A percentile compares a stretch with the other conserved stretches of the same genome.
phyloP scores from a whole-genome alignment of 2,329 filamentous ascomycete genomes.

The Colletotrichum abscissum region DNA sequence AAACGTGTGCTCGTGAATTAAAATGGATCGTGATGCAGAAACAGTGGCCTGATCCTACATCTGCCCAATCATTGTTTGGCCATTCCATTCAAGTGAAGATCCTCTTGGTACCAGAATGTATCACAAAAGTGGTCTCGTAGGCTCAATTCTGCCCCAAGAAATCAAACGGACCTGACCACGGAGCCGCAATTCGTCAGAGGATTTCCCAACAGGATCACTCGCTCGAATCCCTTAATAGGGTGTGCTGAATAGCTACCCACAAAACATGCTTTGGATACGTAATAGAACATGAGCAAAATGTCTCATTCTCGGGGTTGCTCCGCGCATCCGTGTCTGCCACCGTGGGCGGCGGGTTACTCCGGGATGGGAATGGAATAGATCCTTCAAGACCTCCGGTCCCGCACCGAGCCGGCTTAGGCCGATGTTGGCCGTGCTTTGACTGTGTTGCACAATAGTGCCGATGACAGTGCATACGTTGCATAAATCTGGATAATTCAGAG shows the following conservation, averaged over 20 bases:
- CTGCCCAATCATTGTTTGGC: background rate
- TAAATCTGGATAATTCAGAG: background rate
- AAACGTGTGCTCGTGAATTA: background rate
- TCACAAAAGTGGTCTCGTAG: background rate
- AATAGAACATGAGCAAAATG: background rate
- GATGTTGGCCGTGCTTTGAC: constrained; percentile 8
- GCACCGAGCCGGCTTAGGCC: constrained; percentile 19
- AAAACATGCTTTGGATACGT: background rate
- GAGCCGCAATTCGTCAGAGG: background rate
- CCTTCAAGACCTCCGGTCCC: background rate
- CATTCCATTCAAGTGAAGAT: background rate
- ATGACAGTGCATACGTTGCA: background rate
- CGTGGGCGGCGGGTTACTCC: background rate
- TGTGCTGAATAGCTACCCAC: background rate
- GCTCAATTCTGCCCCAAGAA: background rate
- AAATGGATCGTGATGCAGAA: background rate
- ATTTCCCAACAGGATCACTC: too few species aligned
- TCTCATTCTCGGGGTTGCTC: background rate
- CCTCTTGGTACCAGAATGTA: background rate
- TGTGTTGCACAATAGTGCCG: background rate
- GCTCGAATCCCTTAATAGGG: background rate
- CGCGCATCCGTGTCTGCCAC: background rate
- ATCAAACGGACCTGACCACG: background rate
- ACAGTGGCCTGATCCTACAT: background rate
- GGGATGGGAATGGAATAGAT: constrained; percentile 12